Conservation (phyloP, 495 filamentous ascomycete genomes). For the Lasiosphaeris hirsuta region DNA sequence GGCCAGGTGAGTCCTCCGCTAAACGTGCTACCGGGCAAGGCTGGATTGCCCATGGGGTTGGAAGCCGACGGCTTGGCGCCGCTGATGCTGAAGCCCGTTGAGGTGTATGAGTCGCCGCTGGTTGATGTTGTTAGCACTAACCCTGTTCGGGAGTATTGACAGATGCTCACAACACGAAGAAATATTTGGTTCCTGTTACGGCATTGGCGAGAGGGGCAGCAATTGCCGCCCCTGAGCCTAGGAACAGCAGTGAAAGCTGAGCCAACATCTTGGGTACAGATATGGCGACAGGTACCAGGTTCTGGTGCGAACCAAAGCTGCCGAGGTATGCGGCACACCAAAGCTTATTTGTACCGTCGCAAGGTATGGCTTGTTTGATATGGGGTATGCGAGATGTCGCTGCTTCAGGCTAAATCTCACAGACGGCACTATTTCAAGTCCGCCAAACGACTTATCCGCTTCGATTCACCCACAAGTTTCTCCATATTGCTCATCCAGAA, state of each 20-base stretch:
- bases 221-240: background rate
- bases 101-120: slow-evolving; percentile 16
- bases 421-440: too few relatives aligned
- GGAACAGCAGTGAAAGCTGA: background rate
- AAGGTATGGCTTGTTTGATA: too few relatives aligned
- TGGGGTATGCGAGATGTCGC: too few relatives aligned
- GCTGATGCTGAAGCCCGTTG: slow-evolving; percentile 11
- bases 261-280: background rate
- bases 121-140: background rate
- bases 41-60: slow-evolving; percentile 17
- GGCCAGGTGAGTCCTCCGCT: slow-evolving; percentile 9
- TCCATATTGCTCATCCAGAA: too few relatives aligned
- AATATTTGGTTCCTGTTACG: slow-evolving; percentile 1
- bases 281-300: too few relatives aligned
- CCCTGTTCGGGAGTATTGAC: background rate
- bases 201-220: background rate
- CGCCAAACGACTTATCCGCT: too few relatives aligned
- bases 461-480: too few relatives aligned
- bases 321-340: too few relatives aligned
- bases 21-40: slow-evolving; percentile 9
- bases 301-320: too few relatives aligned
- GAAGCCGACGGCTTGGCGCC: slow-evolving; percentile 11
- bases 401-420: too few relatives aligned
- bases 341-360: too few relatives aligned
- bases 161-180: slow-evolving; percentile 7